phyloP scores from a whole-genome alignment of 2,329 filamentous ascomycete species.

The Xylariaceae sp. region DNA sequence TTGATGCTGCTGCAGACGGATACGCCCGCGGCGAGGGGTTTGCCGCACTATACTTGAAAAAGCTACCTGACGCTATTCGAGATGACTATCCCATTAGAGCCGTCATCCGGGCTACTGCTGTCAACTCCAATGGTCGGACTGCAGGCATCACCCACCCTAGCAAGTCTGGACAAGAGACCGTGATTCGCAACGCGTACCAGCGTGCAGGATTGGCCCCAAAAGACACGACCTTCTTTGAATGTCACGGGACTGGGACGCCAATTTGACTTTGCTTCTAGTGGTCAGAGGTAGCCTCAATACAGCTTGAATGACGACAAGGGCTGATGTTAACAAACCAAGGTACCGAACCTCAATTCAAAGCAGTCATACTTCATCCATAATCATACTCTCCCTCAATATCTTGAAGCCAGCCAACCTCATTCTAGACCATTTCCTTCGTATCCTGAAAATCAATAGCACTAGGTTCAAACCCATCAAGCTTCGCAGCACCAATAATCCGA shows the following conservation, averaged over 20 bases:
- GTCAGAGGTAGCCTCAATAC: too few relatives aligned
- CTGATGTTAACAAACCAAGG: too few relatives aligned
- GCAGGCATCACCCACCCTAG: conserved; percentile 21
- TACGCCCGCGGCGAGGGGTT: conserved; percentile 19
- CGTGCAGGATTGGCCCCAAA: conserved; percentile 11
- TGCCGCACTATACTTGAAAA: conserved; percentile 22
- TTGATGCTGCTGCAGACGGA: conserved; percentile 17
- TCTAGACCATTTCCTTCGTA: too few relatives aligned
- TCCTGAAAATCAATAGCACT: too few relatives aligned
- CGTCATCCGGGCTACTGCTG: conserved; percentile 18
- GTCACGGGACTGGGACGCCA: conserved; percentile 38
- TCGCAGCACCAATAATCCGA: too few relatives aligned
- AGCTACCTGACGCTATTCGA: conserved; percentile 5
- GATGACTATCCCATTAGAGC: conserved; percentile 14
- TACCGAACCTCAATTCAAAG: too few relatives aligned
- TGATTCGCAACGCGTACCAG: conserved; percentile 21
- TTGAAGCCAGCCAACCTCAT: too few relatives aligned
- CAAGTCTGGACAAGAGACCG: conserved; percentile 15
- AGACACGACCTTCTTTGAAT: conserved; percentile 20
- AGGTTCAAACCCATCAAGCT: too few relatives aligned
- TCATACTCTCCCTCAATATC: too few relatives aligned
- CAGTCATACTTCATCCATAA: too few relatives aligned
- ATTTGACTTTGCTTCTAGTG: too few relatives aligned
- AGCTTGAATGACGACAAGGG: too few relatives aligned
- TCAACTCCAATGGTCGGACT: conserved; percentile 23